A percentile compares a stretch with the other conserved stretches of the same genome.
These are phyloP conservation scores for Rhipidocladum racemiflorum DNA, from an alignment of 176 grass and related monocot genomes.

Conservation along the genomic window DNA sequence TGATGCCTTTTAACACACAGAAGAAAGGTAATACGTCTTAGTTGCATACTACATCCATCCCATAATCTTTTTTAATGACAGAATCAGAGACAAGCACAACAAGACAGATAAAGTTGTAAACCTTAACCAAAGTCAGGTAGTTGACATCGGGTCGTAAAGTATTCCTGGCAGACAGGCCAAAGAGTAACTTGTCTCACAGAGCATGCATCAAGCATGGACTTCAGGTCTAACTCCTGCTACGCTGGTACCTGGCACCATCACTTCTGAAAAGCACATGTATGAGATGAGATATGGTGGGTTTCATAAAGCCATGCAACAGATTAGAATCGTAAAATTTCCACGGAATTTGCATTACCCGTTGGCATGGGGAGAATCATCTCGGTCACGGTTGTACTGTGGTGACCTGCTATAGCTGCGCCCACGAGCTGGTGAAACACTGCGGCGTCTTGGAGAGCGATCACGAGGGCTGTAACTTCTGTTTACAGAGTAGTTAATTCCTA, in stretches of 20 bases:
- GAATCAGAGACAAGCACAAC: slow-evolving; percentile 35
- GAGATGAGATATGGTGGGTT: background rate
- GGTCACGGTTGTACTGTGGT: slow-evolving; percentile 24
- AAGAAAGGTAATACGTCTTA: slow-evolving; percentile 81
- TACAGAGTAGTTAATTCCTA: slow-evolving; percentile 25
- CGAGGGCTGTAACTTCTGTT: slow-evolving; percentile 83
- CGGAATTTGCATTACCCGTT: slow-evolving; percentile 54
- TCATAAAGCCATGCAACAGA: background rate
- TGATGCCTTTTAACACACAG: slow-evolving; percentile 76
- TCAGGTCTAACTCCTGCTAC: slow-evolving; percentile 65
- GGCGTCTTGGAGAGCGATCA: slow-evolving; percentile 74
- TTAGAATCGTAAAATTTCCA: background rate
- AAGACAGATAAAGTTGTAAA: slow-evolving; percentile 70
- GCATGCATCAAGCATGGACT: background rate
- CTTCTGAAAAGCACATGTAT: slow-evolving; percentile 33
- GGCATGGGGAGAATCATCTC: slow-evolving; percentile 53
- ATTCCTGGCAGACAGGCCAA: slow-evolving; percentile 53
- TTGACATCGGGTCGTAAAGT: slow-evolving; percentile 47
- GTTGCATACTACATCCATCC: slow-evolving; percentile 57
- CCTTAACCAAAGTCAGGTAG: slow-evolving; percentile 93
- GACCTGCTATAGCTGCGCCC: slow-evolving; percentile 75
- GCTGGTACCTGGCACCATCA: slow-evolving; percentile 43
- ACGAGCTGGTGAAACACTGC: slow-evolving; percentile 63
- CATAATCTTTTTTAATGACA: slow-evolving; percentile 37
- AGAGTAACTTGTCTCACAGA: slow-evolving; percentile 30